These are phyloP conservation scores for Teratosphaeria pseudoeucalypti DNA, from an alignment of 2,329 filamentous ascomycete species.

Conservation along the genomic window DNA sequence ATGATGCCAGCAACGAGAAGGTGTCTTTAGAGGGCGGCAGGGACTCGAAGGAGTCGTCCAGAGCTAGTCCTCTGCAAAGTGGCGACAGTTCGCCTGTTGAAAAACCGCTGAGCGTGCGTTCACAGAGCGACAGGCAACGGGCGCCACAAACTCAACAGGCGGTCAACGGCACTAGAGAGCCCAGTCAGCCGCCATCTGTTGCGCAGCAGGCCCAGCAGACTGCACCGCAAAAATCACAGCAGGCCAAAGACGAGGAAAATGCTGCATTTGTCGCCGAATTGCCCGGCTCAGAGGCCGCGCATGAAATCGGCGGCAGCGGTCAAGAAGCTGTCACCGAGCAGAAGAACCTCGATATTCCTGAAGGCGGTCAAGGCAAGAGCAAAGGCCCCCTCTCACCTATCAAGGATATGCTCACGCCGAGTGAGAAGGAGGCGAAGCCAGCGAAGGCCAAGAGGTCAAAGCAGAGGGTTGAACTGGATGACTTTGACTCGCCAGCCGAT, in stretches of 20 bases:
- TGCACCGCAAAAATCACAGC: neutral
- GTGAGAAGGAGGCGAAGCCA: slow-evolving; percentile 33
- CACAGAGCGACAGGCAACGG: neutral
- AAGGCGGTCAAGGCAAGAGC: neutral
- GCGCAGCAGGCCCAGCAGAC: neutral
- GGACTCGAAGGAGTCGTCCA: slow-evolving; percentile 16
- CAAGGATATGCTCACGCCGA: slow-evolving; percentile 35
- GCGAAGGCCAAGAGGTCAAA: slow-evolving; percentile 51
- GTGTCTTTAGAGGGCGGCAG: slow-evolving; percentile 17
- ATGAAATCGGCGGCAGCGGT: slow-evolving; percentile 32
- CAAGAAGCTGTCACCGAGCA: slow-evolving; percentile 19
- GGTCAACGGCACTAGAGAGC: neutral
- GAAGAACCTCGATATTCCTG: neutral
- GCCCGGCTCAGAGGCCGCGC: slow-evolving; percentile 26
- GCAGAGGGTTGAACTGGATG: slow-evolving; percentile 57
- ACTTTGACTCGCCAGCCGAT: slow-evolving; percentile 51
- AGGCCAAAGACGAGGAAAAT: slow-evolving; percentile 3
- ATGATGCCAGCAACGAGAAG: slow-evolving; percentile 23
- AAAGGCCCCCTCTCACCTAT: slow-evolving; percentile 22
- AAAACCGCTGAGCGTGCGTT: slow-evolving; percentile 3
- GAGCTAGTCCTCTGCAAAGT: slow-evolving; percentile 12
- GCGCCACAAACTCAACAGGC: neutral
- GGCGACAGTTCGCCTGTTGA: slow-evolving; percentile 15
- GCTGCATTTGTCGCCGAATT: slow-evolving; percentile 26
- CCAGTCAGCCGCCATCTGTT: neutral